A percentile compares a stretch with the other conserved stretches of the same genome.
These are phyloP conservation scores for Sarcocystis neurona DNA, from an alignment of 169 alveolate genomes.

Conservation along the genomic window DNA sequence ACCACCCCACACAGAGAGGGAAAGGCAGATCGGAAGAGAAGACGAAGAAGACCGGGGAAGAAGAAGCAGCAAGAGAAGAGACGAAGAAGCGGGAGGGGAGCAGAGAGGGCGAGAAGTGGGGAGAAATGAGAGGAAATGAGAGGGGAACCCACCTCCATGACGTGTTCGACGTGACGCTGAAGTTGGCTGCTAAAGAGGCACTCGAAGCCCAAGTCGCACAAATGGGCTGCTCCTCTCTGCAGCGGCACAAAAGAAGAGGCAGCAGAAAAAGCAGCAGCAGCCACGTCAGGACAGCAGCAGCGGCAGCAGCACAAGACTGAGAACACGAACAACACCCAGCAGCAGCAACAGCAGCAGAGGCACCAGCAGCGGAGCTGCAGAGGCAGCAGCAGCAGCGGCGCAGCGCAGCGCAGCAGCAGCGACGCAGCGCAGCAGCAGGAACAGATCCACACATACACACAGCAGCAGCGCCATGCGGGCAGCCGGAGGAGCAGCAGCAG, in stretches of 20 bases:
- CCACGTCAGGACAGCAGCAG: too few relatives aligned
- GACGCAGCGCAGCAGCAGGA: too few relatives aligned
- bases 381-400: too few relatives aligned
- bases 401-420: too few relatives aligned
- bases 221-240: constrained; percentile 30
- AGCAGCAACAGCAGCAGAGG: too few relatives aligned
- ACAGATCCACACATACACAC: too few relatives aligned
- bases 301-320: background rate
- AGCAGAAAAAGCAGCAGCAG: background rate
- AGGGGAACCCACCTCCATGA: constrained; percentile 12
- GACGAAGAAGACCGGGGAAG: background rate
- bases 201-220: constrained; percentile 12
- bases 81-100: background rate
- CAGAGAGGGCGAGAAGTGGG: background rate
- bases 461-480: too few relatives aligned
- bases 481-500: too few relatives aligned
- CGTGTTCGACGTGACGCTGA: constrained; percentile 20
- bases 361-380: too few relatives aligned
- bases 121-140: background rate
- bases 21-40: background rate
- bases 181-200: background rate
- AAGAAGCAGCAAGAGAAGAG: background rate
- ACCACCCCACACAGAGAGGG: too few relatives aligned
- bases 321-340: background rate
- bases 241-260: background rate